Evolutionary conservation across 148 eudicot species (phyloP).

Genomic region (Diospyros lotus): DNA sequence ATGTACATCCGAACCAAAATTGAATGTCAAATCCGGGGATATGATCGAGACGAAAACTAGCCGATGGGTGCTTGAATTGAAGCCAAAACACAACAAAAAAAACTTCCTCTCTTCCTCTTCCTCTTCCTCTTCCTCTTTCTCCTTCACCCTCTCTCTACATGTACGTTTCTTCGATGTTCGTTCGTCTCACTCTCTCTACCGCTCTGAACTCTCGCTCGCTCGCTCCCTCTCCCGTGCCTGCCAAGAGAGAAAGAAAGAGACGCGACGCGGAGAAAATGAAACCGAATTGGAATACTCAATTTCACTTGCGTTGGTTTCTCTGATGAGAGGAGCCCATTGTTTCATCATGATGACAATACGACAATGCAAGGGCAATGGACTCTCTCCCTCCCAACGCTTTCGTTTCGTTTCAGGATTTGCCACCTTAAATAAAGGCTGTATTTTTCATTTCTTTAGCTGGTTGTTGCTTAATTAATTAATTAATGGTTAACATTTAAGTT

Average conservation of each 20-base stretch:
- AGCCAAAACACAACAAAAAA: not conserved
- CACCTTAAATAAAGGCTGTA: not conserved
- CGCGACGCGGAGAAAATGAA: constrained; percentile 10
- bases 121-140: not conserved
- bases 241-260: not conserved
- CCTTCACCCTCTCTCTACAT: not conserved
- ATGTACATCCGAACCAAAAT: not conserved
- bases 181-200: not conserved
- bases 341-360: not conserved
- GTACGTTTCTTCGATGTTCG: not conserved
- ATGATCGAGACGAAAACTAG: too few species aligned
- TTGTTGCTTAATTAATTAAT: too few species aligned
- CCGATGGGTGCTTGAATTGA: too few species aligned
- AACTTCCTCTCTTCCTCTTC: not conserved
- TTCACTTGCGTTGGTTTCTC: not conserved
- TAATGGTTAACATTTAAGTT: not conserved
- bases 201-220: not conserved
- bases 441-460: too few species aligned
- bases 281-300: not conserved
- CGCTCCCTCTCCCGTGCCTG: not conserved
- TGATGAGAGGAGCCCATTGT: not conserved
- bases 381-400: not conserved
- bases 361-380: not conserved
- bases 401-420: not conserved
- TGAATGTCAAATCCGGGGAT: too few species aligned